Evolutionary conservation across 176 grass and related monocot genomes (phyloP), one percentile per base, ranked within the genome.

Genomic region (Lolium rigidum): DNA sequence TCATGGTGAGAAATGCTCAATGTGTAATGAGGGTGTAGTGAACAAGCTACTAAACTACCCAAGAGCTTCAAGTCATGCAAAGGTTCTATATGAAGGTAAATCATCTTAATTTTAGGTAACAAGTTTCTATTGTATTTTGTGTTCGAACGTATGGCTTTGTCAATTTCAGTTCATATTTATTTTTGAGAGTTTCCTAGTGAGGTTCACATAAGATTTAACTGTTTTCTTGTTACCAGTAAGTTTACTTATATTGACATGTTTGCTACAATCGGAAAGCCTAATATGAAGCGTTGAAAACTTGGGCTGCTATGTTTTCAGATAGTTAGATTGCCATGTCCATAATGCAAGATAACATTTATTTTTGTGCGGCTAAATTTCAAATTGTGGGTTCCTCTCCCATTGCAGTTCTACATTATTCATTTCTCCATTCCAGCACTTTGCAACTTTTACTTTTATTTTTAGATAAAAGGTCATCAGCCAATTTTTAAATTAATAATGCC

Each of bases 11-110:
- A 2, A 25, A 43, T 70, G 51, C 20, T 35, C 16, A 44, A n/a
- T 87, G 6, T 66, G 26, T 70, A 82, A 71, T n/a, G 63, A 61
- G 28, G 18, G 14, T 71, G 73, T 64, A 14, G 10, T 83, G 18
- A 6, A 17, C 12, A 54, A 77, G 50, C 17, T 88, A 69, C 5
- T 43, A 18, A 88, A 21, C 37, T 78, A n/a, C 13, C 21, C 10
- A 70, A 71, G 81, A 71, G 46, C 46, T 75, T 75, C 71, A 26
- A 16, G 12, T 5, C 4, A 16, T 51, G 71, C 22, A 3, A 13
- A 75, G 3, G 47, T 75, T 51, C 1, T 75, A 1, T 75, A 25
- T 75, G 24, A 75, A 75, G 71, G 46, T 75, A 51, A 51, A 51
- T 0, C 14, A 49, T 26, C 71, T 74, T 74, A 13, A 8, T 21